These are phyloP conservation scores for Hyaloperonospora arabidopsidis DNA, from an alignment of 352 stramenopile genomes.

Conservation along the genomic window DNA sequence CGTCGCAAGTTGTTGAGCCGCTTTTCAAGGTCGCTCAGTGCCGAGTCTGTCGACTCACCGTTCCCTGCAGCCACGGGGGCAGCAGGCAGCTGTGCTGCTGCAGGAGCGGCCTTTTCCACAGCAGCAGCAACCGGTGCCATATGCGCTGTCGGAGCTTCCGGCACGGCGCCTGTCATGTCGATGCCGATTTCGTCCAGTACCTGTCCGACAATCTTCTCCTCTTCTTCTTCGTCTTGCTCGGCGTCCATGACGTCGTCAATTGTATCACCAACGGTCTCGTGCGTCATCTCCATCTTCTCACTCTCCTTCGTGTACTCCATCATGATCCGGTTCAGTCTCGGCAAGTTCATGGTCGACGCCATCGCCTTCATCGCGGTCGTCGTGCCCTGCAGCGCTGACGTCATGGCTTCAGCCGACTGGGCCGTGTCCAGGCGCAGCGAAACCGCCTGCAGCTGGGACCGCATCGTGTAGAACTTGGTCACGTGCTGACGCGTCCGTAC, in stretches of 20 bases:
- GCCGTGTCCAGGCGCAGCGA: conserved; percentile 91
- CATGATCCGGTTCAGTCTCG: conserved; percentile 96
- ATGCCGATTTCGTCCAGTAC: conserved; percentile 97
- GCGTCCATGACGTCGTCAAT: conserved; percentile 95
- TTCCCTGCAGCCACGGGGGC: conserved; percentile 50
- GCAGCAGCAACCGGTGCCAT: conserved; percentile 33
- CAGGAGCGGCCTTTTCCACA: conserved; percentile 40
- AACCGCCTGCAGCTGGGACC: conserved; percentile 93
- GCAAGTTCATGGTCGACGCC: conserved; percentile 95
- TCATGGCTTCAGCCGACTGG: conserved; percentile 95
- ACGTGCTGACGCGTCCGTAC: conserved; percentile 94
- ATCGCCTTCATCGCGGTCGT: conserved; percentile 78
- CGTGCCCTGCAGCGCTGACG: conserved; percentile 73
- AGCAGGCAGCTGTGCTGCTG: conserved; percentile 30
- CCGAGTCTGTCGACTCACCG: conserved; percentile 47
- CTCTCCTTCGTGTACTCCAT: conserved; percentile 97
- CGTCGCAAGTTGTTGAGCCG: conserved; percentile 94
- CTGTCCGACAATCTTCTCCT: conserved; percentile 94
- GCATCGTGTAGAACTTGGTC: conserved; percentile 98
- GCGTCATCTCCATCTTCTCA: conserved; percentile 95
- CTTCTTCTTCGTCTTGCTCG: conserved; percentile 92
- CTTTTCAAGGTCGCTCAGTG: conserved; percentile 93
- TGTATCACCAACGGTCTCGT: conserved; percentile 96
- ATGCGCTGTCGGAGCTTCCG: conserved; percentile 75
- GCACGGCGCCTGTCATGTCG: conserved; percentile 87